Evolutionary conservation across 2,329 filamentous ascomycete species (phyloP).

Genomic region (Teratosphaeria nubilosa): DNA sequence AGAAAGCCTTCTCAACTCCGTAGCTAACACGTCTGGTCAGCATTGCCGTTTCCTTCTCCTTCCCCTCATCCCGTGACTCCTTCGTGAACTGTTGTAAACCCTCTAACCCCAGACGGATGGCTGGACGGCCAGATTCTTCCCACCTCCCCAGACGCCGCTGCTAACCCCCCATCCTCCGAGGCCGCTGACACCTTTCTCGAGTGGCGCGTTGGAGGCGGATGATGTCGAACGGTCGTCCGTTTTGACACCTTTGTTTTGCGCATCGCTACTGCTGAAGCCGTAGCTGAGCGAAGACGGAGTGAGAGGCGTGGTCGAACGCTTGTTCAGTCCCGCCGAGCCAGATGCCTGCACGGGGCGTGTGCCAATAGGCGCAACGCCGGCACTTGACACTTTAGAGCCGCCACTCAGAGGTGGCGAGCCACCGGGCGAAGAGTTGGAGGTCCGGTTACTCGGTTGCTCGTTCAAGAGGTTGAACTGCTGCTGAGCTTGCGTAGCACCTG

Average conservation of each 20-base stretch:
- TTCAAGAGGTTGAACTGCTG: slow-evolving; percentile 33
- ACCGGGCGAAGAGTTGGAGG: slow-evolving; percentile 76
- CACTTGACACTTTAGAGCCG: slow-evolving; percentile 48
- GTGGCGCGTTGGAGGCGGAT: slow-evolving; percentile 47
- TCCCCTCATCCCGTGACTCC: background rate
- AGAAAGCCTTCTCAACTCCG: slow-evolving; percentile 2
- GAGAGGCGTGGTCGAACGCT: slow-evolving; percentile 80
- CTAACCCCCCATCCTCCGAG: slow-evolving; percentile 66
- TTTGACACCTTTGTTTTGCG: slow-evolving; percentile 38
- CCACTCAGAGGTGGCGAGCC: slow-evolving; percentile 62
- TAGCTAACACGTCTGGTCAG: background rate
- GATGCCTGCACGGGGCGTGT: slow-evolving; percentile 64
- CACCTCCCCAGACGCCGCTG: slow-evolving; percentile 71
- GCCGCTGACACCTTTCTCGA: slow-evolving; percentile 33
- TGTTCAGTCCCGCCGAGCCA: slow-evolving; percentile 55
- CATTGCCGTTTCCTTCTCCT: background rate
- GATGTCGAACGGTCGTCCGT: slow-evolving; percentile 48
- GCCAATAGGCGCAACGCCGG: slow-evolving; percentile 80
- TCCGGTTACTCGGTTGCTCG: slow-evolving; percentile 60
- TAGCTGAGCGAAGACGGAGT: slow-evolving; percentile 72
- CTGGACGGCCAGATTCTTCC: slow-evolving; percentile 71
- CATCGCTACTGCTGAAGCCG: slow-evolving; percentile 50
- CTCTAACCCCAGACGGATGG: slow-evolving; percentile 85
- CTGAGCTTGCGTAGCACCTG: slow-evolving; percentile 49
- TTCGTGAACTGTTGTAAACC: background rate